Evolutionary conservation across 768 basidiomycete genomes (phyloP).

Genomic region (Leccinum variicolor): DNA sequence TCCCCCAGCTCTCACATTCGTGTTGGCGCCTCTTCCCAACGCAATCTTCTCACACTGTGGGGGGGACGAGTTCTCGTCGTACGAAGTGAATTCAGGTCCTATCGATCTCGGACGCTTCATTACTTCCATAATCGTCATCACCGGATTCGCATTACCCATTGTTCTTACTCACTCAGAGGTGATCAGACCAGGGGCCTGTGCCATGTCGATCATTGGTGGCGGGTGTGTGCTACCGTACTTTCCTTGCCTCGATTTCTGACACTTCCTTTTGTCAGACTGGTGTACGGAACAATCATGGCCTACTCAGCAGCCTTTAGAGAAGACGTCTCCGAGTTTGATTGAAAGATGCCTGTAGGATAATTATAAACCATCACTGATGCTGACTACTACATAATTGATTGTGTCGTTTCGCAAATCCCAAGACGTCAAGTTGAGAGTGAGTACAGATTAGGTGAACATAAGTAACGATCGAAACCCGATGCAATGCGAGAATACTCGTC

Average conservation of each 20-base stretch:
- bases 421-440: background rate
- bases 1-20: slow-evolving; percentile 80
- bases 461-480: background rate
- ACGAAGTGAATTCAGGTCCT: slow-evolving; percentile 66
- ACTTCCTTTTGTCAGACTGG: slow-evolving; percentile 45
- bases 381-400: slow-evolving; percentile 11
- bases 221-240: slow-evolving; percentile 41
- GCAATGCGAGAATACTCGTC: background rate
- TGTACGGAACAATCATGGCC: slow-evolving; percentile 88
- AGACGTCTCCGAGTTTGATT: slow-evolving; percentile 81
- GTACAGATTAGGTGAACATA: background rate
- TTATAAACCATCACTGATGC: slow-evolving; percentile 8
- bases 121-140: slow-evolving; percentile 85
- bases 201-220: slow-evolving; percentile 95
- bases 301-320: slow-evolving; percentile 83
- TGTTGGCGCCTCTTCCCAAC: slow-evolving; percentile 94
- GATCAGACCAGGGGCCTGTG: slow-evolving; percentile 79
- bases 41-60: slow-evolving; percentile 92
- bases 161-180: slow-evolving; percentile 90
- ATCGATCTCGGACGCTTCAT: slow-evolving; percentile 94
- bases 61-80: slow-evolving; percentile 80
- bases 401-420: slow-evolving; percentile 4
- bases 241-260: background rate
- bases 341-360: background rate
- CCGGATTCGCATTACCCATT: slow-evolving; percentile 90